Conservation (phyloP, 1,284 basidiomycete species). For the Phenoliferia sp. region DNA sequence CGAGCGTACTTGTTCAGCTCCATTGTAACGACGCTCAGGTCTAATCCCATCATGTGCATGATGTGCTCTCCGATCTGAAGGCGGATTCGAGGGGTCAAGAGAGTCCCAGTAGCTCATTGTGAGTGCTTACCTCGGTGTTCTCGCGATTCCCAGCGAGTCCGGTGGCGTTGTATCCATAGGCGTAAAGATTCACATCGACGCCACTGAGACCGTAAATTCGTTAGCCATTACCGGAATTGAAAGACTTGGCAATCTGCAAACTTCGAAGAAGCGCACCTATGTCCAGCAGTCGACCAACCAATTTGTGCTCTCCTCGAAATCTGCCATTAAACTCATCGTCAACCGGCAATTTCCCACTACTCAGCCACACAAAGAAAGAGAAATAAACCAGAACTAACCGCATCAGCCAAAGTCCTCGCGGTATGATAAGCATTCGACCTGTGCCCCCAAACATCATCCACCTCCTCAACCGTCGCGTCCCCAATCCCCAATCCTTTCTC, state of each 20-base stretch:
- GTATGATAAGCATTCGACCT: constrained; percentile 23
- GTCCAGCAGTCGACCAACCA: constrained; percentile 45
- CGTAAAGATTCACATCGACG: constrained; percentile 46
- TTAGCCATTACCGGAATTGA: not conserved
- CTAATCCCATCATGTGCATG: constrained; percentile 12
- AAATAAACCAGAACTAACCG: constrained; percentile 19
- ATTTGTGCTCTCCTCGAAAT: constrained; percentile 41
- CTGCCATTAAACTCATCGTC: constrained; percentile 19
- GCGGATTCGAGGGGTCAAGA: not conserved
- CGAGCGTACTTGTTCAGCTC: constrained; percentile 26
- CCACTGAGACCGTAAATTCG: constrained; percentile 24
- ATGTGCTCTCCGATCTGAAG: constrained; percentile 19
- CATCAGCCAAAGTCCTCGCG: constrained; percentile 34
- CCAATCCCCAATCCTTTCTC: constrained; percentile 35
- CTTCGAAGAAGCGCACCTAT: constrained; percentile 22
- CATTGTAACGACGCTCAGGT: constrained; percentile 27
- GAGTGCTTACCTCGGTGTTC: constrained; percentile 38
- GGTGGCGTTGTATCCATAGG: constrained; percentile 36
- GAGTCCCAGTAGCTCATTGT: not conserved
- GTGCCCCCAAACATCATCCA: constrained; percentile 34
- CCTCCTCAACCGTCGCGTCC: constrained; percentile 37
- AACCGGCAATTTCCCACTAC: not conserved
- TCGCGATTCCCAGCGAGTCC: constrained; percentile 42
- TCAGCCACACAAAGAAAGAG: not conserved
- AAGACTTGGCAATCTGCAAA: no score